Evolutionary conservation across 2,329 filamentous ascomycete species (phyloP).

Genomic region (Curvularia lunata): DNA sequence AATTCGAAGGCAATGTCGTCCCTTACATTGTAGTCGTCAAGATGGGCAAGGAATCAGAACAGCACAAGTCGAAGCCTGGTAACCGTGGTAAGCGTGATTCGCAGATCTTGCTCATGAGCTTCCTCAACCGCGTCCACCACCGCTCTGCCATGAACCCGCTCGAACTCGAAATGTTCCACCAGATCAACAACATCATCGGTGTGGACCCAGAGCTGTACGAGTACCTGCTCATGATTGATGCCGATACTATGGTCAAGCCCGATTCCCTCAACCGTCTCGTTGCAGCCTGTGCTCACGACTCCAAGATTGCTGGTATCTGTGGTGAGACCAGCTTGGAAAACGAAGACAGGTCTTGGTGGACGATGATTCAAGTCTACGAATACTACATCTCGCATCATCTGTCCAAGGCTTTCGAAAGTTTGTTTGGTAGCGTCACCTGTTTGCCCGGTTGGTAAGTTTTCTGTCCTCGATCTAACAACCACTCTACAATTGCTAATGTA

Average conservation of each 20-base stretch:
- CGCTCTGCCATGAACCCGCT: slow-evolving; percentile 92
- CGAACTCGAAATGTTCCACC: slow-evolving; percentile 97
- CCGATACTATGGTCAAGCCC: slow-evolving; percentile 91
- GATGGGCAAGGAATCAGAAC: slow-evolving; percentile 95
- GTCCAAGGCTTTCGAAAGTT: slow-evolving; percentile 94
- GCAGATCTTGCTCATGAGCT: slow-evolving; percentile 93
- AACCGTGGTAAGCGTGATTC: slow-evolving; percentile 99
- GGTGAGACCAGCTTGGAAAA: slow-evolving; percentile 97
- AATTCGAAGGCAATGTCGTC: slow-evolving; percentile 96
- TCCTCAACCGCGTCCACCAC: slow-evolving; percentile 97
- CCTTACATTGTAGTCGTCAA: slow-evolving; percentile 97
- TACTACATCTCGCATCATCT: slow-evolving; percentile 99
- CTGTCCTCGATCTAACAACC: background rate
- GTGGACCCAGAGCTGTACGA: slow-evolving; percentile 98
- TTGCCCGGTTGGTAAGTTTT: slow-evolving; percentile 91
- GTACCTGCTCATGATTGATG: slow-evolving; percentile 96
- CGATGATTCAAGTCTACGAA: slow-evolving; percentile 99
- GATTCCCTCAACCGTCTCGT: slow-evolving; percentile 93
- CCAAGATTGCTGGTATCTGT: slow-evolving; percentile 96
- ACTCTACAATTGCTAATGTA: slow-evolving; percentile 22
- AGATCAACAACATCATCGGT: slow-evolving; percentile 98
- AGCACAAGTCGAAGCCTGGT: slow-evolving; percentile 87
- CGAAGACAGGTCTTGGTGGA: slow-evolving; percentile 95
- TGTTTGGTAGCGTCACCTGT: slow-evolving; percentile 98
- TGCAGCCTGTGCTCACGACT: slow-evolving; percentile 88